Evolutionary conservation across 441 rosid species (phyloP).

Genomic region (Syzygium syzygioides): DNA sequence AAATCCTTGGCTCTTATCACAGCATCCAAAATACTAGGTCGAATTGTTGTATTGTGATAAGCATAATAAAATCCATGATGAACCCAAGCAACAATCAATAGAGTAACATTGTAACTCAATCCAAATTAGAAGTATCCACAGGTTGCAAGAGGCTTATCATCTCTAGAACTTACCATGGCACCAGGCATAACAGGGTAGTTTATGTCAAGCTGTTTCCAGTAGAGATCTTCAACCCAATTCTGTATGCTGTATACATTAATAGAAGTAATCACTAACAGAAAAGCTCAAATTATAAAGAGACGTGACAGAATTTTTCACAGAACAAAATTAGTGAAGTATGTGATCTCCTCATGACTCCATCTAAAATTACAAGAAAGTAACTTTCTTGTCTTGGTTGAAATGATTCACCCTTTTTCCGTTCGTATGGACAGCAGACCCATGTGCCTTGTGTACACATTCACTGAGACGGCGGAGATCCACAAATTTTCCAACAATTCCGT

Average conservation of each 20-base stretch:
- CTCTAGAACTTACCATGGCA: conserved; percentile 61
- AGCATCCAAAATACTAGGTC: too few relatives aligned
- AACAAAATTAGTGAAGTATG: not conserved
- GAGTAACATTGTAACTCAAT: too few relatives aligned
- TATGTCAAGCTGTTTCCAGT: conserved; percentile 89
- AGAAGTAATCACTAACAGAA: not conserved
- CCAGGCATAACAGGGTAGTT: conserved; percentile 89
- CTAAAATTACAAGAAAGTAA: not conserved
- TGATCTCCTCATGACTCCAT: not conserved
- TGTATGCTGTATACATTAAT: conserved; percentile 44
- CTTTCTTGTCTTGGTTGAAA: not conserved
- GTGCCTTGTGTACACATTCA: not conserved
- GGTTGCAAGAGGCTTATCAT: conserved; percentile 6
- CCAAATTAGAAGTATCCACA: too few relatives aligned
- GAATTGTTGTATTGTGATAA: too few relatives aligned
- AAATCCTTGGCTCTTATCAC: too few relatives aligned
- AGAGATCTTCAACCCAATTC: conserved; percentile 85
- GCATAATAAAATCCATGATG: too few relatives aligned
- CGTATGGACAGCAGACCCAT: accelerated
- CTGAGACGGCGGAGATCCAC: too few relatives aligned
- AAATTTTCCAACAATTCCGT: too few relatives aligned
- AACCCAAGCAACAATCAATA: too few relatives aligned
- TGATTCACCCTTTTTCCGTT: not conserved
- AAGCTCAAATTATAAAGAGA: not conserved
- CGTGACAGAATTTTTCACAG: not conserved